Conservation (phyloP, 148 eudicot species). For the Diospyros kaki region DNA sequence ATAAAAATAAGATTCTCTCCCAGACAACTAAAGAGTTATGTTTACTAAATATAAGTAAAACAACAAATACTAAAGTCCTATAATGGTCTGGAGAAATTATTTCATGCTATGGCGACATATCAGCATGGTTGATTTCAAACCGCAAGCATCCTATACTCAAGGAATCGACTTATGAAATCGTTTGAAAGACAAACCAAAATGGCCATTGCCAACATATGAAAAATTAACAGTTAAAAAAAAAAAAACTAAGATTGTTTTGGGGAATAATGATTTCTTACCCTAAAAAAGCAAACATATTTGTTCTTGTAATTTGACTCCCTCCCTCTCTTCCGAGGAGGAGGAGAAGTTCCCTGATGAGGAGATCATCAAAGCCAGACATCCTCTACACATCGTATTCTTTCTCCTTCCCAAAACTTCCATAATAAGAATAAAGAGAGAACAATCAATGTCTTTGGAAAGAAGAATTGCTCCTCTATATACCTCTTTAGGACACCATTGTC, state of each 20-base stretch:
- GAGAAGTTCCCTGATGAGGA: conserved; percentile 15
- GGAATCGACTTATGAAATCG: conserved; percentile 1
- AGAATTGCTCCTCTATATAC: neutral
- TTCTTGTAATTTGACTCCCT: conserved; percentile 21
- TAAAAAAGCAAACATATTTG: conserved; percentile 6
- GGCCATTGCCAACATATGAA: neutral
- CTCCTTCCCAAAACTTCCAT: neutral
- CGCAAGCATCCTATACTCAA: neutral
- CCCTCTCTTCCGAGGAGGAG: conserved; percentile 18
- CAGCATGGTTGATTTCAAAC: no score
- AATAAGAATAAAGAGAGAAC: neutral
- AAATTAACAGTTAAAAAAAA: neutral
- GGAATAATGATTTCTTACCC: neutral
- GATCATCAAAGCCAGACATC: neutral
- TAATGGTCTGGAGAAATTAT: no score
- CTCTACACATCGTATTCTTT: conserved; percentile 3
- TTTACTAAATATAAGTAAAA: no score
- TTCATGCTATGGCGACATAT: no score
- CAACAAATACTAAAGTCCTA: no score
- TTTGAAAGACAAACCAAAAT: conserved; percentile 9
- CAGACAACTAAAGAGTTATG: no score
- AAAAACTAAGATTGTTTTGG: no score
- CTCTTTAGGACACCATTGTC: neutral
- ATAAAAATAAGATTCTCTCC: no score
- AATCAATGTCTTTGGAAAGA: neutral